A percentile compares a stretch with the other conserved stretches of the same genome.
phyloP scores from a whole-genome alignment of 129 eudicot species.

The Tagetes erecta region DNA sequence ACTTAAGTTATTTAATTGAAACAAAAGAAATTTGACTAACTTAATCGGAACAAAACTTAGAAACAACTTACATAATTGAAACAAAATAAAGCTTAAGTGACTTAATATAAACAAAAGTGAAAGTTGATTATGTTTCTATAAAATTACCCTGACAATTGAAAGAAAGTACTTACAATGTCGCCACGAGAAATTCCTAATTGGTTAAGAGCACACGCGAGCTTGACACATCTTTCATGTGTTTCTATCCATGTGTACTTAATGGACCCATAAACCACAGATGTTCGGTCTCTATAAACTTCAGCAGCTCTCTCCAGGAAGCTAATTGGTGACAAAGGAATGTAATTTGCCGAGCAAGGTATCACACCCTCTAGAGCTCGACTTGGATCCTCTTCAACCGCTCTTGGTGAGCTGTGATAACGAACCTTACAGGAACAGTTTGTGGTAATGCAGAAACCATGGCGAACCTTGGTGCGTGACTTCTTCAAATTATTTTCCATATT shows the following conservation, averaged over 20 bases:
- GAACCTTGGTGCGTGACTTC: neutral
- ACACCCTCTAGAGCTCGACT: neutral
- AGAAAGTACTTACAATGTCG: neutral
- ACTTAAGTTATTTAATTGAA: no score
- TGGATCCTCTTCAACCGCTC: neutral
- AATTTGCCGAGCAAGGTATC: neutral
- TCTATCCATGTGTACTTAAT: neutral
- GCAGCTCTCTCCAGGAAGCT: slow-evolving; percentile 15
- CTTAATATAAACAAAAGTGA: no score
- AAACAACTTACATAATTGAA: no score
- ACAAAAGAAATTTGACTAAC: no score
- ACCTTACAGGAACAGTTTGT: neutral
- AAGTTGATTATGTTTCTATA: no score
- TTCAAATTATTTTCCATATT: neutral
- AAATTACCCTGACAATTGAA: no score
- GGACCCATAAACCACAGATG: slow-evolving; percentile 15
- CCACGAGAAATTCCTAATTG: slow-evolving; percentile 1
- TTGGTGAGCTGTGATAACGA: neutral
- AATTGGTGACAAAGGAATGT: slow-evolving; percentile 5
- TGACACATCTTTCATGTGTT: neutral
- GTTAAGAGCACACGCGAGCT: neutral
- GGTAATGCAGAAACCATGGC: neutral
- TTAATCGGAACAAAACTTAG: no score
- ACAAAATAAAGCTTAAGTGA: no score
- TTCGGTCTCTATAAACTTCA: neutral